A percentile compares a stretch with the other conserved stretches of the same genome.
Evolutionary conservation across 1,284 basidiomycete genomes (phyloP).

Genomic region (Apiotrichum domesticum): DNA sequence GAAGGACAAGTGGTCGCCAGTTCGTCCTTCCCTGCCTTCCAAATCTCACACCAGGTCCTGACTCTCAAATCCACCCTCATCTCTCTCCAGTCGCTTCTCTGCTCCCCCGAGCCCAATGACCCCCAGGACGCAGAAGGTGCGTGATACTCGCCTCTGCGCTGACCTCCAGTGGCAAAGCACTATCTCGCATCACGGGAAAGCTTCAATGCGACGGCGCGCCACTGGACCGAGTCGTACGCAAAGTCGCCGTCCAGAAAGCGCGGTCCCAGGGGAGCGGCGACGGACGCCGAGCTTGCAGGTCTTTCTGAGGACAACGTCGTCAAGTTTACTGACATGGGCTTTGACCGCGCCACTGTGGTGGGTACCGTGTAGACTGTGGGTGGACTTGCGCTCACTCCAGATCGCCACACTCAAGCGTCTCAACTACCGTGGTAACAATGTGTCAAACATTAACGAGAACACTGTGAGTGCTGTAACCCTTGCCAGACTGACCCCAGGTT

Average conservation of each 20-base stretch:
- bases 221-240: conserved; percentile 89
- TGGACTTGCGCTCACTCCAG: neutral
- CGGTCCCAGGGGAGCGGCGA: conserved; percentile 15
- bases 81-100: conserved; percentile 90
- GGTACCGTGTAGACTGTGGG: neutral
- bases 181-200: conserved; percentile 79
- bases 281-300: conserved; percentile 48
- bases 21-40: conserved; percentile 9
- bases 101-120: conserved; percentile 92
- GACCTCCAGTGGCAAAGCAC: conserved; percentile 73
- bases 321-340: conserved; percentile 51
- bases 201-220: conserved; percentile 87
- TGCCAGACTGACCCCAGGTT: conserved; percentile 22
- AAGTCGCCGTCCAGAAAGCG: conserved; percentile 53
- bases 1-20: conserved; percentile 73
- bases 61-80: conserved; percentile 96
- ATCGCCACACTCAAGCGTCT: conserved; percentile 78
- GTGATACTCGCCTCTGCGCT: conserved; percentile 2
- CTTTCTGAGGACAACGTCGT: conserved; percentile 49
- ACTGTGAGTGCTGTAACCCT: conserved; percentile 21
- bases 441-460: conserved; percentile 43
- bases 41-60: conserved; percentile 53
- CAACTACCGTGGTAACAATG: conserved; percentile 71
- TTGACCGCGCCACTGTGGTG: conserved; percentile 48
- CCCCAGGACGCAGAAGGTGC: conserved; percentile 87